Conservation (phyloP, 2,329 filamentous ascomycete species). For the Amauroascus verrucosus region DNA sequence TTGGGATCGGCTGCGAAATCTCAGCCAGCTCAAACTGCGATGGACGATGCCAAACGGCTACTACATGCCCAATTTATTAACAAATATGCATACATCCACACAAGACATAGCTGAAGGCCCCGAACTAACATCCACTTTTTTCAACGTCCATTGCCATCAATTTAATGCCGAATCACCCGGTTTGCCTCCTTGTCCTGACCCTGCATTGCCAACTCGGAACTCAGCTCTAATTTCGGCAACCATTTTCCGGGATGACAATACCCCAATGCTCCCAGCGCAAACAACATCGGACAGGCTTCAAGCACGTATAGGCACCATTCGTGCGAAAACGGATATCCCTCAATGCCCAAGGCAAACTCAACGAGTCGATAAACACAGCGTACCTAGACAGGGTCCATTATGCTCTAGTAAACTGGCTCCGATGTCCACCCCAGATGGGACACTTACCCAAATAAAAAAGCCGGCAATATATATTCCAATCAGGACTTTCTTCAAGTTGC, state of each 20-base stretch:
- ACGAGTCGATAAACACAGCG: constrained; percentile 46
- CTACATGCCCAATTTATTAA: too few relatives aligned
- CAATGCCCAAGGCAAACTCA: constrained; percentile 44
- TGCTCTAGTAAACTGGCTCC: background rate
- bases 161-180: background rate
- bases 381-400: constrained; percentile 27
- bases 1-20: too few relatives aligned
- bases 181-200: background rate
- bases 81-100: too few relatives aligned
- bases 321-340: constrained; percentile 41
- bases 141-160: too few relatives aligned
- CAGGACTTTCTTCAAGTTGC: constrained; percentile 33
- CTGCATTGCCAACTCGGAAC: background rate
- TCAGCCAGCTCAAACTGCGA: too few relatives aligned
- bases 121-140: too few relatives aligned
- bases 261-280: constrained; percentile 10
- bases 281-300: constrained; percentile 38
- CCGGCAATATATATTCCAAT: constrained; percentile 38
- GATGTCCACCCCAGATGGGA: background rate
- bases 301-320: constrained; percentile 48
- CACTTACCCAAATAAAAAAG: constrained; percentile 38
- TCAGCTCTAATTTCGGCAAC: constrained; percentile 15
- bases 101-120: too few relatives aligned
- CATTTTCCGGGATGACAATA: constrained; percentile 15
- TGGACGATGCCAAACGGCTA: too few relatives aligned